Evolutionary conservation across 176 grass and related monocot species (phyloP), one percentile per base, ranked within the genome.

Genomic region (Zoysia japonica): DNA sequence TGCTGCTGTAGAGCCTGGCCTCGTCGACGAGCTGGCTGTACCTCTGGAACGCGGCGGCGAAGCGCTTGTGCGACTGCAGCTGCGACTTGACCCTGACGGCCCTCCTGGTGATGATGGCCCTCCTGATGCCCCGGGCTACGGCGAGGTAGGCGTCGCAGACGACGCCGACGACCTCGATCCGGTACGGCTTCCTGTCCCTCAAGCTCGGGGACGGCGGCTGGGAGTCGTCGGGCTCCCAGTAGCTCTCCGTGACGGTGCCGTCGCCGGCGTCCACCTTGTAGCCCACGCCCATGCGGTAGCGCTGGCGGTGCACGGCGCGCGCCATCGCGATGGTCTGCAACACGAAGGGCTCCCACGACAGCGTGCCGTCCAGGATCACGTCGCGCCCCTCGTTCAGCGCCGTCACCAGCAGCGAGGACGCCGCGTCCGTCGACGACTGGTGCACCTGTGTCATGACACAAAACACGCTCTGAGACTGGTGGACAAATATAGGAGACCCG

Each of bases 291-390:
- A 99, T 95, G 53, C 92, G 92, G 81, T 99, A 95, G 2, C 92
- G 88, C 41, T 93, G 88, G 9, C 54, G 88, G 96, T 99, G 92
- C 78, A 99, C 90, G 17, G 72, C 69, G 7, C 96, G 52, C 7
- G 88, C 88, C 96, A 99, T 99, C 49, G 86, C 88, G 28, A 99
- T 81, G 8, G 92, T 99, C 85, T 99, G 92, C 57, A 75, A 44
- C 17, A 99, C 96, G 71, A 95, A 99, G 36, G 96, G 96, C 64
- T 95, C 92, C 96, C 96, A 99, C 4, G 96, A 95, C 38, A 99
- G 84, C 17, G 96, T 99, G 70, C 92, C 92, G 46, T 99, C 96
- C 92, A 99, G 89, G 86, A 95, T 93, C 75, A 99, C 96, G 68
- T 99, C 96, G 5, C 96, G 78, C 6, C 96, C 96, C 86, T 99